Conservation (phyloP, 129 eudicot genomes). For the Centrapalus pauciflorus region DNA sequence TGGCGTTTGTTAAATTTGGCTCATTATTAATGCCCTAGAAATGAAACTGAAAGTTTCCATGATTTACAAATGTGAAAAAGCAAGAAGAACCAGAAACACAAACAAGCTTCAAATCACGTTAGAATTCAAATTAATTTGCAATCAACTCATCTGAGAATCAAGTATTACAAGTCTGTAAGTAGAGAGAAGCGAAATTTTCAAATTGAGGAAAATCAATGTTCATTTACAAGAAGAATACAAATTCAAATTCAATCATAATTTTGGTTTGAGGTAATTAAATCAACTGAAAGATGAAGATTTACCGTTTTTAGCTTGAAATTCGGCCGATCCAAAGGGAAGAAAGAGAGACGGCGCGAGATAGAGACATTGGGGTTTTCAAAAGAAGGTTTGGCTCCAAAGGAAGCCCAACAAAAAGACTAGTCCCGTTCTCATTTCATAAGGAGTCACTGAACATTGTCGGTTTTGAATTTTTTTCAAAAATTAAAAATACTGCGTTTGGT, state of each 20-base stretch:
- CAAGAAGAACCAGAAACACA: neutral
- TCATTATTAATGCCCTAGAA: slow-evolving; percentile 14
- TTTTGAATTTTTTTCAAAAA: neutral
- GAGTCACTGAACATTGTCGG: neutral
- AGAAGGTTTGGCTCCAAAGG: slow-evolving; percentile 31
- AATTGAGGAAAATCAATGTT: neutral
- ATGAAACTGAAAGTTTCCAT: neutral
- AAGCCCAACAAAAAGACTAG: slow-evolving; percentile 26
- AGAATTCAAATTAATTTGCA: neutral
- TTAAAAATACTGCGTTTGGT: no score
- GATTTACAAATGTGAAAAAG: neutral
- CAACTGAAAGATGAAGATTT: slow-evolving; percentile 2
- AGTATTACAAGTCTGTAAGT: neutral
- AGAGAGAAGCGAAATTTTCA: neutral
- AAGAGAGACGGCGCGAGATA: slow-evolving; percentile 39
- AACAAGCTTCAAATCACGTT: neutral
- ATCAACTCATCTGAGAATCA: neutral
- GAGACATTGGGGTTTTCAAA: slow-evolving; percentile 25
- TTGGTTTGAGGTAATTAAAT: neutral
- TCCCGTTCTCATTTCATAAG: neutral
- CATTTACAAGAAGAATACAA: neutral
- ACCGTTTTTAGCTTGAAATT: slow-evolving; percentile 13
- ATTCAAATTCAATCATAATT: neutral
- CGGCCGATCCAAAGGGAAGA: slow-evolving; percentile 1
- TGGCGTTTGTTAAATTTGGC: neutral